Conservation (phyloP, 257 asterid species). For the Nicotiana paniculata region DNA sequence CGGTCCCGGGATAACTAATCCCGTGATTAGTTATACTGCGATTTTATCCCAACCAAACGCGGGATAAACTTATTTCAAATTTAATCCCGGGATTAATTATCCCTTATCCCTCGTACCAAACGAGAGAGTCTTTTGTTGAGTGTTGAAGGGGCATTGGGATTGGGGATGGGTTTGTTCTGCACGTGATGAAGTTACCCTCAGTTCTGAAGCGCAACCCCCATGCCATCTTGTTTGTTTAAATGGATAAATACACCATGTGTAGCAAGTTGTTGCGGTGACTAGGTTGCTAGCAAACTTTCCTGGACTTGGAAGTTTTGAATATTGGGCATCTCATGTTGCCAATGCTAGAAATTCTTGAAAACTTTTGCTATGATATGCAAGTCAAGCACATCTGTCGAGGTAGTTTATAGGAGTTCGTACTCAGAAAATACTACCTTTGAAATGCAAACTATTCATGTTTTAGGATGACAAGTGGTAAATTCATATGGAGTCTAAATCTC, state of each 20-base stretch:
- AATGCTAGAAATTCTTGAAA: not conserved
- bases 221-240: not conserved
- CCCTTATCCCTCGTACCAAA: no score
- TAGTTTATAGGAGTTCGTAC: not conserved
- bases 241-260: not conserved
- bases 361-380: not conserved
- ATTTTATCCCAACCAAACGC: no score
- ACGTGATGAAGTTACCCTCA: not conserved
- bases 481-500: not conserved
- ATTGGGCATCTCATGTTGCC: not conserved
- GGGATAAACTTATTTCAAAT: no score
- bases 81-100: no score
- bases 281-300: not conserved
- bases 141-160: not conserved
- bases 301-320: not conserved
- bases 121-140: not conserved
- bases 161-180: not conserved
- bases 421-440: not conserved
- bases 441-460: not conserved
- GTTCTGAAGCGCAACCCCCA: not conserved
- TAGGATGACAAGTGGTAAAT: not conserved
- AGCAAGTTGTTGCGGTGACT: not conserved
- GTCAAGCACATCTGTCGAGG: not conserved
- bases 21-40: no score
- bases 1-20: no score